Conservation (phyloP, 108 stramenopile species). For the Tribonema minus region DNA sequence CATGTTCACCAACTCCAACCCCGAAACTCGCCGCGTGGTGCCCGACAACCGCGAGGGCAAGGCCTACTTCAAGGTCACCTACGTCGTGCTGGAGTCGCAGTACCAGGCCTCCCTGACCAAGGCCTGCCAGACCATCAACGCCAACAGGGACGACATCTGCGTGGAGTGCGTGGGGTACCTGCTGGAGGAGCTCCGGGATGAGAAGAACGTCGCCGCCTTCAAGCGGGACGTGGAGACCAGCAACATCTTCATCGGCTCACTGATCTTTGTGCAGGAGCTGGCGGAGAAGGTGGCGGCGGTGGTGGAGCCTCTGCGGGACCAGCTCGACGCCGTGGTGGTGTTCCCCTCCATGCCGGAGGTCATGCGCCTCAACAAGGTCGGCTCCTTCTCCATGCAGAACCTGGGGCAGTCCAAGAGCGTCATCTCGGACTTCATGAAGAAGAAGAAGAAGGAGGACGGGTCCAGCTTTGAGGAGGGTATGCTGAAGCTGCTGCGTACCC, state of each 20-base stretch:
- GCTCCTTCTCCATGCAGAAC: constrained; percentile 89
- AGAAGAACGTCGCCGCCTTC: constrained; percentile 77
- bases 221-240: constrained; percentile 81
- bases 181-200: constrained; percentile 84
- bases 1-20: constrained; percentile 62
- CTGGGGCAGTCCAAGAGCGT: constrained; percentile 89
- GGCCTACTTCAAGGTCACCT: constrained; percentile 65
- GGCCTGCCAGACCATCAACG: constrained; percentile 90
- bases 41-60: constrained; percentile 65
- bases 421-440: constrained; percentile 94
- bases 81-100: constrained; percentile 92
- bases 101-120: constrained; percentile 91
- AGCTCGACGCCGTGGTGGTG: constrained; percentile 80
- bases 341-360: constrained; percentile 97
- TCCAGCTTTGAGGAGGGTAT: constrained; percentile 94
- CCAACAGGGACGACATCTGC: constrained; percentile 82
- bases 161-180: constrained; percentile 94
- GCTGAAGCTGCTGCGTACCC: constrained; percentile 87
- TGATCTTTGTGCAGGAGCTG: constrained; percentile 94
- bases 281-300: constrained; percentile 91
- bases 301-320: constrained; percentile 74
- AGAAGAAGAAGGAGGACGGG: constrained; percentile 91
- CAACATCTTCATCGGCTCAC: constrained; percentile 90
- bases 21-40: constrained; percentile 78
- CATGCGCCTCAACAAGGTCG: constrained; percentile 94